Conservation (phyloP, 768 basidiomycete species). For the Crepidotus variabilis region DNA sequence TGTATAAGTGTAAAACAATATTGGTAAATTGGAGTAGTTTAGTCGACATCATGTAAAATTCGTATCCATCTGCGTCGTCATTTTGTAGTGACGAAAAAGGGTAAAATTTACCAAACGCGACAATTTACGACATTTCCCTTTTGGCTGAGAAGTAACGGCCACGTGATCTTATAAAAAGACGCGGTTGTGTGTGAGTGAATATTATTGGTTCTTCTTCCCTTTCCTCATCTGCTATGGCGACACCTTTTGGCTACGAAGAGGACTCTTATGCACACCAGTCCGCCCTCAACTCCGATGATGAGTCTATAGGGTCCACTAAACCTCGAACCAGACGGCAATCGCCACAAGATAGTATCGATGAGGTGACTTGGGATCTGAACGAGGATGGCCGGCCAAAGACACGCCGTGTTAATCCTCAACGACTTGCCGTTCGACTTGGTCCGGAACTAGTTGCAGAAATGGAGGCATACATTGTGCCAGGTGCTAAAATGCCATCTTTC, state of each 20-base stretch:
- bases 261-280: slow-evolving; percentile 11
- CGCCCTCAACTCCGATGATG: slow-evolving; percentile 13
- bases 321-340: slow-evolving; percentile 17
- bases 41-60: too few relatives aligned
- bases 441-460: slow-evolving; percentile 68
- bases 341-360: slow-evolving; percentile 17
- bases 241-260: slow-evolving; percentile 20
- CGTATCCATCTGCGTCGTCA: too few relatives aligned
- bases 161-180: slow-evolving; percentile 10
- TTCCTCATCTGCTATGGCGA: slow-evolving; percentile 26
- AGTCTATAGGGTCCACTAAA: slow-evolving; percentile 9
- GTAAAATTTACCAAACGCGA: too few relatives aligned
- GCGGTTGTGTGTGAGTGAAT: slow-evolving; percentile 1
- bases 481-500: slow-evolving; percentile 77
- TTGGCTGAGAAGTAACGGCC: too few relatives aligned
- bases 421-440: slow-evolving; percentile 61
- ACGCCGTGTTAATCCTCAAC: slow-evolving; percentile 63
- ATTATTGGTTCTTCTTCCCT: slow-evolving; percentile 5
- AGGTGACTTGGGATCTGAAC: slow-evolving; percentile 17
- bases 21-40: too few relatives aligned
- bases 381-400: slow-evolving; percentile 41
- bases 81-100: too few relatives aligned
- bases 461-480: slow-evolving; percentile 66
- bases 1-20: too few relatives aligned
- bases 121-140: too few relatives aligned